phyloP scores from a whole-genome alignment of 768 basidiomycete genomes.

The Tricholoma bakamatsutake region DNA sequence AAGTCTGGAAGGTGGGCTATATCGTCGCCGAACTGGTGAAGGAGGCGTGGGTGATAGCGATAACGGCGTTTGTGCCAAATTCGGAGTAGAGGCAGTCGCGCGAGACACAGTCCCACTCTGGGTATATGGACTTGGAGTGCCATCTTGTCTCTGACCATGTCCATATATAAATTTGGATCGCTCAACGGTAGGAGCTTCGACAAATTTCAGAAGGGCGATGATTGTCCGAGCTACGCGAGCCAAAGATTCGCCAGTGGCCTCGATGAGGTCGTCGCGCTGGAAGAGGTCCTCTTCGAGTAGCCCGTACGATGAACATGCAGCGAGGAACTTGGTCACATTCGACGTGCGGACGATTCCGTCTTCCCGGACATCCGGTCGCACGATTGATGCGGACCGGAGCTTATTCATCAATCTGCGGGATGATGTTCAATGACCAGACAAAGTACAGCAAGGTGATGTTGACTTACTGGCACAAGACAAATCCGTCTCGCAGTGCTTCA shows the following conservation, averaged over 20 bases:
- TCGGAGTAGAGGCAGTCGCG: conserved; percentile 58
- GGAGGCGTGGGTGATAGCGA: conserved; percentile 34
- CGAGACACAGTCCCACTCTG: conserved; percentile 31
- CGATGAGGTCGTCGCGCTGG: conserved; percentile 60
- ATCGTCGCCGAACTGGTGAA: conserved; percentile 38
- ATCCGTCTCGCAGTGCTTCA: conserved; percentile 78
- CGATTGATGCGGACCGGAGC: conserved; percentile 53
- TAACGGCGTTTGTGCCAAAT: conserved; percentile 35
- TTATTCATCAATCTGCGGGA: conserved; percentile 68
- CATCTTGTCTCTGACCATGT: conserved; percentile 24
- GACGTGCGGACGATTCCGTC: conserved; percentile 59
- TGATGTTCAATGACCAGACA: conserved; percentile 1
- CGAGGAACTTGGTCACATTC: conserved; percentile 76
- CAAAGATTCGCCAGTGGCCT: conserved; percentile 52
- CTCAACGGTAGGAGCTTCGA: conserved; percentile 46
- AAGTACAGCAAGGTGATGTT: conserved; percentile 10
- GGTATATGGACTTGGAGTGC: conserved; percentile 28
- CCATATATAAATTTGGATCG: conserved; percentile 42
- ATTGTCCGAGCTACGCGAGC: conserved; percentile 74
- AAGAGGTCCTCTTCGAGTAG: conserved; percentile 61
- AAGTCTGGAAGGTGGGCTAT: conserved; percentile 45
- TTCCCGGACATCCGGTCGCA: conserved; percentile 60
- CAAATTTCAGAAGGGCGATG: conserved; percentile 56
- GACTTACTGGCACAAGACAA: conserved; percentile 85
- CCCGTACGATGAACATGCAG: conserved; percentile 65